These are phyloP conservation scores for Xylariaceae sp. DNA, from an alignment of 2,329 filamentous ascomycete species.

Conservation along the genomic window DNA sequence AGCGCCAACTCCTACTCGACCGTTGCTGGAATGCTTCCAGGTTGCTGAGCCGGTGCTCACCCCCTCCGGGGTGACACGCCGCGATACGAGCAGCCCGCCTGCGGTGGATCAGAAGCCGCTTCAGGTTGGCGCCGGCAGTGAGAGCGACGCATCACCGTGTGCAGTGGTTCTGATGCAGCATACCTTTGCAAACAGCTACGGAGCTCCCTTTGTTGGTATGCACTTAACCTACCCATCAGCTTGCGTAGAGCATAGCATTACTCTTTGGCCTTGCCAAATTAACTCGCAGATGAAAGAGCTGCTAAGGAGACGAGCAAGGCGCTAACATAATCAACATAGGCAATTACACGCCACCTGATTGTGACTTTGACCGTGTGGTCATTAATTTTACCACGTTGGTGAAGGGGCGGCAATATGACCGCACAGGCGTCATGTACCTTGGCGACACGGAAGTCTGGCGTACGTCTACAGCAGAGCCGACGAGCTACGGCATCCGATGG, in stretches of 20 bases:
- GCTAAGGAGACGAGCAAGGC: not conserved
- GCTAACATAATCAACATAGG: constrained; percentile 49
- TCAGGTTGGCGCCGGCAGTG: constrained; percentile 26
- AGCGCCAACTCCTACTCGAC: constrained; percentile 16
- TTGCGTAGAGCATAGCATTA: not conserved
- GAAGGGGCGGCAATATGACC: constrained; percentile 75
- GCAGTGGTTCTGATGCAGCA: constrained; percentile 70
- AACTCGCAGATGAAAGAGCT: too few species aligned
- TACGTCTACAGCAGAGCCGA: constrained; percentile 83
- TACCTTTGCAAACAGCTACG: constrained; percentile 75
- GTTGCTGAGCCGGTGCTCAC: constrained; percentile 70
- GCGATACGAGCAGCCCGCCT: constrained; percentile 42
- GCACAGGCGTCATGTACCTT: constrained; percentile 76
- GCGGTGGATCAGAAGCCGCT: constrained; percentile 30
- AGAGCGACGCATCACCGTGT: constrained; percentile 46
- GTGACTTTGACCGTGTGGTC: constrained; percentile 74
- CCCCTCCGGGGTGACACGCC: constrained; percentile 48
- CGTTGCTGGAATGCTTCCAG: constrained; percentile 67
- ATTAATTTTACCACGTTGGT: constrained; percentile 79
- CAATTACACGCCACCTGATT: constrained; percentile 69
- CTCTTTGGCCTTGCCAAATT: not conserved
- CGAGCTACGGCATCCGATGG: constrained; percentile 71
- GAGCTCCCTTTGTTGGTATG: constrained; percentile 72
- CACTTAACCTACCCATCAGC: not conserved
- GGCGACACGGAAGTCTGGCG: constrained; percentile 81